Evolutionary conservation across 768 basidiomycete genomes (phyloP), one percentile per base, ranked within the genome.

Genomic region (Kwoniella newhampshirensis): DNA sequence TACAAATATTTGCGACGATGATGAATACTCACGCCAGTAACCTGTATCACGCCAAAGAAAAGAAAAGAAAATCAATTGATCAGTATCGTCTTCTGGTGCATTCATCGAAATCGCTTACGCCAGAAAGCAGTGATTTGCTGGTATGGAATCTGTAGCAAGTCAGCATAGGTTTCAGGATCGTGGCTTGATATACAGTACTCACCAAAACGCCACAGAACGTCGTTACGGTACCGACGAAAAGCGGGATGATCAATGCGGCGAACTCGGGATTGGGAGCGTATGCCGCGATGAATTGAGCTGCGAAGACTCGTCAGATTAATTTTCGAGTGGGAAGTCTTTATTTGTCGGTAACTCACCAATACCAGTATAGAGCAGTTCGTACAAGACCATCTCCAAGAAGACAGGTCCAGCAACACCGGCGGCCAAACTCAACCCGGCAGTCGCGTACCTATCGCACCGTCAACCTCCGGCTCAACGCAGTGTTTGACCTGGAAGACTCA

Each of bases 351-450:
- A 63, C 56, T 65, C 53, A 41, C 64, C 69, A 41, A 73, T 72
- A 44, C 71, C 71, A 7, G 72, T 72, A 51, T 75, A 75, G 18
- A 75, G 56, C 60, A 75, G 68, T 50, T 75, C 71, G 65, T 75
- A 75, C 0, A 73, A 48, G 1, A 66, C 63, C 63, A 75, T 67
- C 46, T 72, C 64, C 28, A 73, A 66, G 58, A 68, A 75, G 11
- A 73, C 68, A 2, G 71, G 70, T 23, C 72, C 74, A 1, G 66
- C 70, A 21, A 64, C 62, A 27, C 64, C 41, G 0, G 72, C 67
- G 7, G 58, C 25, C 54, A 66, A 65, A 51, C 61, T 66, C 49
- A 73, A 71, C 8, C 73, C 71, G 25, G 72, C 72, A 32, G 63
- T 63, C 3, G 74, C 63, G 56, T 71, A 68, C 32, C 32, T 32